Evolutionary conservation across 169 alveolate species (phyloP).

Genomic region (Plasmodium sp.): DNA sequence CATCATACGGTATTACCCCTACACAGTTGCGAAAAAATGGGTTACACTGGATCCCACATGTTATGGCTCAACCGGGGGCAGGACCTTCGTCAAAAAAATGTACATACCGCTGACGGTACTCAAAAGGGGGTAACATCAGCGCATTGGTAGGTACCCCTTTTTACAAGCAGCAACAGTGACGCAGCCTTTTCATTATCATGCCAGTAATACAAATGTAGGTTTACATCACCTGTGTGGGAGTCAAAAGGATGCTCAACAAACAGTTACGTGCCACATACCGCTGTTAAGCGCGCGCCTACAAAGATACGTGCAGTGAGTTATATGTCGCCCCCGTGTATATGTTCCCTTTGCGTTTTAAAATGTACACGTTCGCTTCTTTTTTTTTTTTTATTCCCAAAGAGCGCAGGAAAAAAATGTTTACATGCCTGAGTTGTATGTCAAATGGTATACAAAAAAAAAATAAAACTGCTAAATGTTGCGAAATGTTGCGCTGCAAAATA

Average conservation of each 20-base stretch:
- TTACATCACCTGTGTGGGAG: background rate
- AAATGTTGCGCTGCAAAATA: background rate
- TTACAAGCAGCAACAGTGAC: background rate
- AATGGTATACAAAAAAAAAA: background rate
- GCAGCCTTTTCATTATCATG: background rate
- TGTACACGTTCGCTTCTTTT: background rate
- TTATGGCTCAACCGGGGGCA: background rate
- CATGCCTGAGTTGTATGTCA: background rate
- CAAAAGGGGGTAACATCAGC: background rate
- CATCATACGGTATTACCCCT: background rate
- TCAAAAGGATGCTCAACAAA: background rate
- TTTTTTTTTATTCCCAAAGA: background rate
- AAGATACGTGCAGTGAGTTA: background rate
- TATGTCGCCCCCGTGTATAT: background rate
- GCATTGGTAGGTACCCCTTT: background rate
- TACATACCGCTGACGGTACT: background rate
- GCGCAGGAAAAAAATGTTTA: background rate
- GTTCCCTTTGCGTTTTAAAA: background rate
- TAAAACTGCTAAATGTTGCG: background rate
- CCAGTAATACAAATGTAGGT: background rate
- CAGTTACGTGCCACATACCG: background rate
- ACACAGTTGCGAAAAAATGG: background rate
- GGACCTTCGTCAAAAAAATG: background rate
- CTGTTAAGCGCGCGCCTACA: background rate
- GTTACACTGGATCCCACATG: background rate